phyloP scores from a whole-genome alignment of 148 eudicot genomes.

The Nepenthes gracilis region DNA sequence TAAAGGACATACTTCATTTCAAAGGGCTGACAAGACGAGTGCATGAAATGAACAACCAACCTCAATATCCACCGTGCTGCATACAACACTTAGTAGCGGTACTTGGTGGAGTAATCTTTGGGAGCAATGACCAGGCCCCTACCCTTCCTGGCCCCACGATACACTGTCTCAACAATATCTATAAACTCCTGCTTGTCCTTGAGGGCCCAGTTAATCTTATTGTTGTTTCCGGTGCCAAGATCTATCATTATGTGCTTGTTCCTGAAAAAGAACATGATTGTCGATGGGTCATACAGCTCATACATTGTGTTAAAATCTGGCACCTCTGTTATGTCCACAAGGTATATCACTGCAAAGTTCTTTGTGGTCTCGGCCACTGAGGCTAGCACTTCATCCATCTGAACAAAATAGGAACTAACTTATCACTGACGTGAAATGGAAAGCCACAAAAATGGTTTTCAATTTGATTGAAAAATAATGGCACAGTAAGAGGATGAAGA shows the following conservation, averaged over 20 bases:
- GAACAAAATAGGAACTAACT: neutral
- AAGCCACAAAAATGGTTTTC: too few species aligned
- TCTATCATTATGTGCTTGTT: slow-evolving; percentile 4
- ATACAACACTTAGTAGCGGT: neutral
- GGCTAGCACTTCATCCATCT: slow-evolving; percentile 4
- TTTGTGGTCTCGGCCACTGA: slow-evolving; percentile 1
- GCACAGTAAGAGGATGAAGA: too few species aligned
- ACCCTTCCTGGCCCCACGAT: slow-evolving; percentile 3
- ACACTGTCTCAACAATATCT: slow-evolving; percentile 2
- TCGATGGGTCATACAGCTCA: slow-evolving; percentile 1
- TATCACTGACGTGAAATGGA: too few species aligned
- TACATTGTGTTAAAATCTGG: slow-evolving; percentile 3
- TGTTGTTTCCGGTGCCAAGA: slow-evolving; percentile 3
- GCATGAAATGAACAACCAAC: too few species aligned
- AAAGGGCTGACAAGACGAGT: too few species aligned
- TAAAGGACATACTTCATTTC: too few species aligned
- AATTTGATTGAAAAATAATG: too few species aligned
- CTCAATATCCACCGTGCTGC: too few species aligned
- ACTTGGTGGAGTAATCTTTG: slow-evolving; percentile 2
- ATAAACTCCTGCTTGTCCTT: slow-evolving; percentile 2
- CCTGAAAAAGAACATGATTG: slow-evolving; percentile 2
- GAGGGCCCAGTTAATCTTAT: slow-evolving; percentile 2
- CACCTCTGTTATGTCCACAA: slow-evolving; percentile 3
- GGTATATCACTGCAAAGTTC: slow-evolving; percentile 2
- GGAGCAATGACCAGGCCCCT: slow-evolving; percentile 3